These are phyloP conservation scores for Scenedesmus sp. DNA, from an alignment of 163 green algal species.

Conservation along the genomic window DNA sequence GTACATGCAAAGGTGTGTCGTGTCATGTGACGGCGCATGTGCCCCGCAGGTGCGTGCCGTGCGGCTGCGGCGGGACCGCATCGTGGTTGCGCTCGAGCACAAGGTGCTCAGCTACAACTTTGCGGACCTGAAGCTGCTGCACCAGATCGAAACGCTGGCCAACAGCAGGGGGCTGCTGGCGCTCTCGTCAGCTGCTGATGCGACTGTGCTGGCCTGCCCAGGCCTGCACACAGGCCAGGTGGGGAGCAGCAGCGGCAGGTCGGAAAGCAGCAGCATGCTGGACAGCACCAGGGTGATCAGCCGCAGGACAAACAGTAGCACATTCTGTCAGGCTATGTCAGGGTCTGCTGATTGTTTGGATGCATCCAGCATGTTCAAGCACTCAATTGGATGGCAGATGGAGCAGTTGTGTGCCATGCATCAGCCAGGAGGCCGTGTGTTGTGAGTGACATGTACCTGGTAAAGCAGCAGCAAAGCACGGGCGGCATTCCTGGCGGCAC, in stretches of 20 bases:
- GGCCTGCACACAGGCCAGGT: conserved; percentile 94
- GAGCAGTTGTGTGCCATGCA: too few relatives aligned
- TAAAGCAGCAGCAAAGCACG: too few relatives aligned
- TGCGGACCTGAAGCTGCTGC: conserved; percentile 89
- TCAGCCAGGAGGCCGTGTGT: too few relatives aligned
- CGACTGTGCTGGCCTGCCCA: conserved; percentile 94
- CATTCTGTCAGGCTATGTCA: too few relatives aligned
- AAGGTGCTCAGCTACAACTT: conserved; percentile 97
- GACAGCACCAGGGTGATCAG: too few relatives aligned
- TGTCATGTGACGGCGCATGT: neutral
- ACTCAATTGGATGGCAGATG: too few relatives aligned
- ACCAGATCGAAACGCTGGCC: conserved; percentile 89
- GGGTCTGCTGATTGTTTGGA: too few relatives aligned
- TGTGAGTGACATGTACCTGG: too few relatives aligned
- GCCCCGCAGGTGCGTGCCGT: conserved; percentile 85
- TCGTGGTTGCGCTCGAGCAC: conserved; percentile 95
- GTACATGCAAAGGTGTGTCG: neutral
- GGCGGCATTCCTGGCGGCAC: too few relatives aligned
- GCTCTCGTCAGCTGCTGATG: conserved; percentile 84
- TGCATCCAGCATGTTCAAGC: too few relatives aligned
- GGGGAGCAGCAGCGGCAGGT: conserved; percentile 7
- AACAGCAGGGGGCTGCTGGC: conserved; percentile 91
- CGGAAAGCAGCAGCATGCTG: neutral
- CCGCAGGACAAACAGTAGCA: neutral
- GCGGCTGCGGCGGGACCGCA: conserved; percentile 88